Base-by-base conservation (phyloP, 2,329 filamentous ascomycete species). In the Coniochaeta sp. region DNA sequence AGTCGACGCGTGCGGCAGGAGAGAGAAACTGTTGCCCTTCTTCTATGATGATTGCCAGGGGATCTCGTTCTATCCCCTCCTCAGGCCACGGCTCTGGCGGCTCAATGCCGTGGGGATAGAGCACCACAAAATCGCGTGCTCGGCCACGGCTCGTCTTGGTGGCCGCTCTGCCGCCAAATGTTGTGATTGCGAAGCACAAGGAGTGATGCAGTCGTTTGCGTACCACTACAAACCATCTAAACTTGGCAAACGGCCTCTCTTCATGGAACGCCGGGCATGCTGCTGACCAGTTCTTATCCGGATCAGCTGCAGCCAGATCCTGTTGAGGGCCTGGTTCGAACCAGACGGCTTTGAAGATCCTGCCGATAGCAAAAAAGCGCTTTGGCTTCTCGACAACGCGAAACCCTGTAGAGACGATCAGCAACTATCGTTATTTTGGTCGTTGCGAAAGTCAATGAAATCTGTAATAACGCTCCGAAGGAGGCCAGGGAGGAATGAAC, bases 311-410 rank as follows among this genome's bases (percentile, higher is more conserved):
- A 24, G 22, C 2, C 40, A 19, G 44, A 2, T 12, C 19, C 7
- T 22, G 19, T 16, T 58, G 40, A 22, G 57, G 55, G n/a, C 43
- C 58, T 2, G 67, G 66, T 47, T 70, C 68, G 63, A 68, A 70
- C 68, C 68, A 70, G n/a, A 64, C 62, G 6, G 64, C 61, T 31
- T 68, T 67, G 65, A 69, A 70, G 62, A 70, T 67, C 47, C 68
- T 65, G 1, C 68, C 68, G 11, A 63, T 22, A 16, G 44, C 43
- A 59, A 70, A 70, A 65, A 70, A 70, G 61, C 66, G 67, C 52
- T 67, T 67, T 38, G 68, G 67, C 33, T 65, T 66, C 22, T 60
- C 54, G 11, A 70, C 64, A 19, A 60, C 34, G 19, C 60, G 19
- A 62, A 68, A 69, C 22, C 43, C 68, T 70, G 43, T 12, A 28